Base-by-base conservation (phyloP, 2,329 filamentous ascomycete species). In the Cylindrodendrum hubeiense region DNA sequence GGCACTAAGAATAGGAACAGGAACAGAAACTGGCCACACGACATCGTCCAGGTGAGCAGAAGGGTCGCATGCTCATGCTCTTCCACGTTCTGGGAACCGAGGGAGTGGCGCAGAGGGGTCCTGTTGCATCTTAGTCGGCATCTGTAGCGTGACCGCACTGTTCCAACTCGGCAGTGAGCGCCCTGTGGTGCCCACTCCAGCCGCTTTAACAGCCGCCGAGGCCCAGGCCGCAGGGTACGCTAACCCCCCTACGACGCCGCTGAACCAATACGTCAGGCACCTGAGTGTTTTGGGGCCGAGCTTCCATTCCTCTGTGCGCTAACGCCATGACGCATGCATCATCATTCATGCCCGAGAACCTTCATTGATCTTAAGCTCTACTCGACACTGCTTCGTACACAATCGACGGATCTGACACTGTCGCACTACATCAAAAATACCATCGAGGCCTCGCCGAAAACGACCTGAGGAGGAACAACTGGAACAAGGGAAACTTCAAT, bases 321-420 rank as follows among this genome's bases (percentile, higher is more conserved):
- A 44, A 51, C 50, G 41, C 54, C 69, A 67, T 67, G 69, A 69
- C 68, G 63, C 66, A 69, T 64, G 66, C 63, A 46, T 64, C 63
- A 55, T 59, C 52, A 62, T 51, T 61, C 58, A 46, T 66, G 59
- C 58, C 53, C 26, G 64, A 44, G 50, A 63, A 53, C 57, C 47
- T 46, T 47, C 34, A 24, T 39, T 30, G 33, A 62, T 30, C 47
- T 26, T 50, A 39, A 65, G 53, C 41, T 53, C 22, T 15, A 49
- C 13, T 19, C 49, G 7, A 39, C 21, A 17, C 54, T 30, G 28
- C 21, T 53, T 19, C 37, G 13, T 13, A 12, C 24, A 54, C 43
- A 3, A 22, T n/a, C n/a, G 15, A n/a, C 15, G 17, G 19, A 49
- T 28, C 21, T 8, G 37, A 60, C 43, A 44, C 1, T 19, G 34